Base-by-base conservation (phyloP, 73 alveolate species). In the Urostyla sp. region DNA sequence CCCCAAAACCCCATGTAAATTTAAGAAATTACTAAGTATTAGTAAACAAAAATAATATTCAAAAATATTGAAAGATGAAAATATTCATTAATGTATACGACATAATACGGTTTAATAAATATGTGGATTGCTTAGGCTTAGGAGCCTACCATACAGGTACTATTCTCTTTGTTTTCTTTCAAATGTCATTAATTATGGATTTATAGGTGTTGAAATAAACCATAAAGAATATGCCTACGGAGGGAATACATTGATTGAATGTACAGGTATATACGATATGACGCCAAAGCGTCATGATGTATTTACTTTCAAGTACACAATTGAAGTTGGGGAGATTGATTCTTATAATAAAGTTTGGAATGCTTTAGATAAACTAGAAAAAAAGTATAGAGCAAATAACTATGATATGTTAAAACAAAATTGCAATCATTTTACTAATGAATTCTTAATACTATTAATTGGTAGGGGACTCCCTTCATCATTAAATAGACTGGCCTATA, bases 201-300 rank as follows among this genome's bases (percentile, higher is more conserved):
- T n/a, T 1, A 30, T 34, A 35, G 85, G 85, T 0, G 54, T 73
- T 26, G 85, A 73, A 51, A 52, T 73, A 11, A 50, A 73, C 27
- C 75, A 74, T 26, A 50, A 50, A 15, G 85, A 73, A 34, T 73
- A 50, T 51, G 85, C 85, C 31, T 73, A 73, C 40, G 85, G 85
- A 3, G 85, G 85, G 32, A 73, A 73, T 35, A 28, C 85, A 11
- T 21, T 51, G 23, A 18, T 52, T 4, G 61, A 51, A 1, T 16
- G 73, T 11, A 73, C 85, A 11, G 85, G 85, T 0, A 74, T 73
- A 5, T 73, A 73, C 28, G 72, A 73, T 26, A 73, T 50, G 61
- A 0, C 44, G 34, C 75, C 85, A 2, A 73, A 51, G 57, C 44
- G 35, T 56, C 85, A 73, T 51, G 75, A 73, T 50, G 75, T 35